A percentile compares a stretch with the other conserved stretches of the same genome.
phyloP scores from a whole-genome alignment of 2,329 filamentous ascomycete genomes.

The Bretziella fagacearum region DNA sequence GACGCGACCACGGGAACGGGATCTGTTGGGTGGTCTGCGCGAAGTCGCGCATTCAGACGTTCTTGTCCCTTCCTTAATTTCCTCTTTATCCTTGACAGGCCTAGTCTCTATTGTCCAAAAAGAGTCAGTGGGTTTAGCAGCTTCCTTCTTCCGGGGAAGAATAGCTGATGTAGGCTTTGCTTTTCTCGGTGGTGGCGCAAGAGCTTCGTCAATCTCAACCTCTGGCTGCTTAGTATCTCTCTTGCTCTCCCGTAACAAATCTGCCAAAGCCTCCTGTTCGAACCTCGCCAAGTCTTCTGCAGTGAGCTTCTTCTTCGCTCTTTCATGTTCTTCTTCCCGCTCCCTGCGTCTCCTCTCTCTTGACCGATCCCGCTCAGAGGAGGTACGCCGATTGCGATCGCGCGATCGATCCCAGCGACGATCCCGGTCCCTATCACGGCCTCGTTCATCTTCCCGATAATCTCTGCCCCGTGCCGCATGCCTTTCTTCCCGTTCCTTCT shows the following conservation, averaged over 20 bases:
- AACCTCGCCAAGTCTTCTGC: slow-evolving; percentile 41
- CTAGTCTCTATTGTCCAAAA: slow-evolving; percentile 22
- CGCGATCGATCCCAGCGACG: slow-evolving; percentile 15
- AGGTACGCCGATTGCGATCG: slow-evolving; percentile 9
- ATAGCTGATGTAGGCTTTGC: slow-evolving; percentile 39
- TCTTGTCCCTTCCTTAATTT: not conserved
- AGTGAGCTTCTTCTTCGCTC: slow-evolving; percentile 37
- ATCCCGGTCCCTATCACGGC: slow-evolving; percentile 14
- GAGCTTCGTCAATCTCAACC: slow-evolving; percentile 37
- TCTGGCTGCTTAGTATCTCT: slow-evolving; percentile 34
- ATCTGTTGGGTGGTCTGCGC: not conserved
- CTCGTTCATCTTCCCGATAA: slow-evolving; percentile 16
- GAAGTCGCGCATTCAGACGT: not conserved
- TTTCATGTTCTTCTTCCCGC: slow-evolving; percentile 24
- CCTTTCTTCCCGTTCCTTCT: slow-evolving; percentile 22
- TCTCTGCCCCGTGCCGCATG: slow-evolving; percentile 19
- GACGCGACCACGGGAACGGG: not conserved
- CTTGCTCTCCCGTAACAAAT: slow-evolving; percentile 42
- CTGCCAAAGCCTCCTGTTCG: slow-evolving; percentile 40
- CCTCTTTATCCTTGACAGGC: slow-evolving; percentile 16
- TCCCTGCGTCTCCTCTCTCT: slow-evolving; percentile 22
- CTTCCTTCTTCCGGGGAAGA: slow-evolving; percentile 33
- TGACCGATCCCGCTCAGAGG: slow-evolving; percentile 15
- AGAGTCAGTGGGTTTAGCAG: slow-evolving; percentile 21
- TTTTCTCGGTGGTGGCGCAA: slow-evolving; percentile 34